A percentile compares a stretch with the other conserved stretches of the same genome.
These are phyloP conservation scores for Calonectria montana DNA, from an alignment of 2,329 filamentous ascomycete genomes.

Conservation along the genomic window DNA sequence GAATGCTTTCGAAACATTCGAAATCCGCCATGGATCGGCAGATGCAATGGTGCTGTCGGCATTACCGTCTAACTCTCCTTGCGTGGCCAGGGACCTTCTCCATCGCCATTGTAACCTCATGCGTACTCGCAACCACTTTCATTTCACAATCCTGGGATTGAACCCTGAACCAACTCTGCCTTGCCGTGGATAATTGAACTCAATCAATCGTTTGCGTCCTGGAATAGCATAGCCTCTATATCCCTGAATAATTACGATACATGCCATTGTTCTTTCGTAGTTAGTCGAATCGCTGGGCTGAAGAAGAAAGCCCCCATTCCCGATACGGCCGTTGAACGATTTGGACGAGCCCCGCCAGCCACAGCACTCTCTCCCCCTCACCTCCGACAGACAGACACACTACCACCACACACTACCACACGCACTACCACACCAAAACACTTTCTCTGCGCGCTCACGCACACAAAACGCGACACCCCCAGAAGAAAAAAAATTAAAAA, in stretches of 20 bases:
- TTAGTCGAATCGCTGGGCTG: background rate
- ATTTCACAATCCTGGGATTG: constrained; percentile 3
- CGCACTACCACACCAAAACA: background rate
- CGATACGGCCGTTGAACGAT: constrained; percentile 2
- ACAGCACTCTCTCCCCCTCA: background rate
- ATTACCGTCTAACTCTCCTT: constrained; percentile 6
- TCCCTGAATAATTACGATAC: background rate
- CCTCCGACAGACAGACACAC: background rate
- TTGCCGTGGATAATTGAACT: background rate
- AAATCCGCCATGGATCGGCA: constrained; percentile 12
- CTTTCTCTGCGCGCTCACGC: background rate
- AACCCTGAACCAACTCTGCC: background rate
- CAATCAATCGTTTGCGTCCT: background rate
- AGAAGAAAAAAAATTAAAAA: background rate
- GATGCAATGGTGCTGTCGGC: constrained; percentile 10
- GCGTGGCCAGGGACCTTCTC: background rate
- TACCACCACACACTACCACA: background rate
- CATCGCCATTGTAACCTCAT: constrained; percentile 8
- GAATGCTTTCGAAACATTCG: background rate
- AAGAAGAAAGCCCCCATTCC: background rate
- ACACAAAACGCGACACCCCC: constrained; percentile 10
- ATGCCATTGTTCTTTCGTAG: background rate
- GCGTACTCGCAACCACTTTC: constrained; percentile 10
- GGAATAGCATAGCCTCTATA: constrained; percentile 9
- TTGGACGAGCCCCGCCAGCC: background rate